These are phyloP conservation scores for Cryphonectria nitschkei DNA, from an alignment of 2,329 filamentous ascomycete genomes.

Conservation along the genomic window DNA sequence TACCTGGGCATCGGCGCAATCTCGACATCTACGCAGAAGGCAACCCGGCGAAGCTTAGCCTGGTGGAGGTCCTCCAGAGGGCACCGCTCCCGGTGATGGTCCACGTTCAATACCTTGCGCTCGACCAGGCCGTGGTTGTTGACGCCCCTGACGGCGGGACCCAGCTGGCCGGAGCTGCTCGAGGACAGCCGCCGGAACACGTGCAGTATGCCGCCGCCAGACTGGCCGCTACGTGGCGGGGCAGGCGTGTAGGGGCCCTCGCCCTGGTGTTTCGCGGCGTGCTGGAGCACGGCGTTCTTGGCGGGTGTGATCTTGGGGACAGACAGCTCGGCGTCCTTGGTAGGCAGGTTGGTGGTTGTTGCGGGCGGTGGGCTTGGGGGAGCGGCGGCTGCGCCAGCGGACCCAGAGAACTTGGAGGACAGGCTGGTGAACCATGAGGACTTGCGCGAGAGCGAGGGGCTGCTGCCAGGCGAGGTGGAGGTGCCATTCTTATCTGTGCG, in stretches of 20 bases:
- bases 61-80: slow-evolving; percentile 77
- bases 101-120: slow-evolving; percentile 81
- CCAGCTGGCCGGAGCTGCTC: slow-evolving; percentile 56
- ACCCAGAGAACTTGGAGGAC: slow-evolving; percentile 85
- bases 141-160: slow-evolving; percentile 49
- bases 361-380: slow-evolving; percentile 36
- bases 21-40: slow-evolving; percentile 96
- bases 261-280: slow-evolving; percentile 58
- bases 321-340: slow-evolving; percentile 47
- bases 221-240: slow-evolving; percentile 63
- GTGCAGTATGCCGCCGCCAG: slow-evolving; percentile 74
- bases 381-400: slow-evolving; percentile 21
- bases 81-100: slow-evolving; percentile 78
- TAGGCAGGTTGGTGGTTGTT: slow-evolving; percentile 40
- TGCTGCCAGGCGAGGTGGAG: slow-evolving; percentile 30
- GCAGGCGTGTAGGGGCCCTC: slow-evolving; percentile 73
- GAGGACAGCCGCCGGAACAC: slow-evolving; percentile 78
- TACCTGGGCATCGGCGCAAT: slow-evolving; percentile 88
- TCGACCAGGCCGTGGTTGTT: slow-evolving; percentile 74
- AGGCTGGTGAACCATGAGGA: slow-evolving; percentile 94
- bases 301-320: slow-evolving; percentile 53
- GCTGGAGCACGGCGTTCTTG: slow-evolving; percentile 64
- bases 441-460: slow-evolving; percentile 55
- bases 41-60: slow-evolving; percentile 81
- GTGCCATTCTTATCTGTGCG: slow-evolving; percentile 38